Evolutionary conservation across 495 filamentous ascomycete species (phyloP).

Genomic region (Talaromyces proteolyticus): DNA sequence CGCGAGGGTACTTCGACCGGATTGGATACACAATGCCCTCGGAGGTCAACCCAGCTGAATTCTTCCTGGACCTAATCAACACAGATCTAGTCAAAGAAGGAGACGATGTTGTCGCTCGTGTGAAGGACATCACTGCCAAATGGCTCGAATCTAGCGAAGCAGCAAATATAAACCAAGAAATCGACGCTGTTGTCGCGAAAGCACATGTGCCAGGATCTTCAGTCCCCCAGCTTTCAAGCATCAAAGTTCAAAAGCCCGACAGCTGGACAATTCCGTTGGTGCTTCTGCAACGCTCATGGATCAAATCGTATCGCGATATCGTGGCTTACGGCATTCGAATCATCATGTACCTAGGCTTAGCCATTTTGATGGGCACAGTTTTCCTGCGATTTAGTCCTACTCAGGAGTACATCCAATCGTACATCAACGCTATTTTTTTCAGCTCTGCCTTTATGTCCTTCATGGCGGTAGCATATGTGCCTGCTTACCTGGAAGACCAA

Average conservation of each 20-base stretch:
- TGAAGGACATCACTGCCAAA: too few relatives aligned
- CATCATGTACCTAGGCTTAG: slow-evolving; percentile 77
- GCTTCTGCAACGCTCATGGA: slow-evolving; percentile 64
- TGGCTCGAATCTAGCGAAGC: too few relatives aligned
- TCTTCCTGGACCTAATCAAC: slow-evolving; percentile 68
- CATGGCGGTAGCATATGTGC: slow-evolving; percentile 84
- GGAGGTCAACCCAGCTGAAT: slow-evolving; percentile 74
- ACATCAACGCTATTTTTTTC: slow-evolving; percentile 80
- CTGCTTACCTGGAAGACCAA: slow-evolving; percentile 75
- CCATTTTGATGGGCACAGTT: slow-evolving; percentile 85
- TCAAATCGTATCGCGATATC: slow-evolving; percentile 78
- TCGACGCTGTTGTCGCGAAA: too few relatives aligned
- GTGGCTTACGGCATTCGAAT: slow-evolving; percentile 76
- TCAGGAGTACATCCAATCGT: slow-evolving; percentile 67
- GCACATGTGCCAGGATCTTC: too few relatives aligned
- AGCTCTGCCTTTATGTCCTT: slow-evolving; percentile 85
- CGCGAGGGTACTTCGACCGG: slow-evolving; percentile 51
- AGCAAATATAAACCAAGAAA: not conserved
- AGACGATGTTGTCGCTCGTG: not conserved
- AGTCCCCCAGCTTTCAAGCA: not conserved
- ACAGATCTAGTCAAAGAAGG: slow-evolving; percentile 52
- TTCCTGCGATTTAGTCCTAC: slow-evolving; percentile 62
- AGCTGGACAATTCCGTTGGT: slow-evolving; percentile 30
- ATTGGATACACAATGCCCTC: slow-evolving; percentile 55
- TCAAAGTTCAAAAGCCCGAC: slow-evolving; percentile 20